Evolutionary conservation across 2,329 filamentous ascomycete species (phyloP), one percentile per base, ranked within the genome.

Genomic region (Penicillium crustosum): DNA sequence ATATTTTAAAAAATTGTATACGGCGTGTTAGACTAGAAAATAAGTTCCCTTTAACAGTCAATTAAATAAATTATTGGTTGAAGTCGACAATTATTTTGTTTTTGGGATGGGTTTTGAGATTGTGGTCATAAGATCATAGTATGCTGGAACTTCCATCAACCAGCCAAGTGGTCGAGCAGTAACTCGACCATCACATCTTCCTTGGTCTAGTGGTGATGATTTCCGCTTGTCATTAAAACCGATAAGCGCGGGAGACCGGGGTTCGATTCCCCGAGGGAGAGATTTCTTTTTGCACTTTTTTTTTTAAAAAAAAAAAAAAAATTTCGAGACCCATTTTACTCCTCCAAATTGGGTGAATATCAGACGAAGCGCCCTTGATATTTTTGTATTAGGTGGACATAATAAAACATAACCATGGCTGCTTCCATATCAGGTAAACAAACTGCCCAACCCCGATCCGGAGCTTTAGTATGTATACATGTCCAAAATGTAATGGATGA

Each of bases 201-300:
- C 65, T 67, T 73, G 71, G 71, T 73, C 70, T 74, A 73, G 72
- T 73, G 70, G 71, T 73, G 70, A 73, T 73, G 71, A 73, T 73
- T 69, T 73, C 71, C 72, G 71, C 70, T 73, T 73, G 70, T 72
- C 71, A 73, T 60, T 65, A 68, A 60, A 4, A 63, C 61, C 44
- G 59, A 63, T 60, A 63, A 70, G 71, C 71, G 70, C 72, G 71
- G 72, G 66, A 70, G 71, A 71, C 72, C 71, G 68, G 68, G 68
- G 70, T 73, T 73, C 70, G 70, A 74, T 74, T 71, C 71, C 68
- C 65, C 65, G 64, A 67, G 70, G 69, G 71, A 70, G 67, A 67
- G 66, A 70, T 67, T 72, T 70, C 43, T 67, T 68, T 67, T 60
- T 23, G n/a, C n/a, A n/a, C n/a, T n/a, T n/a, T n/a, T n/a, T n/a